These are phyloP conservation scores for Naegleria lovaniensis DNA, from an alignment of 208 protist species.

Conservation along the genomic window DNA sequence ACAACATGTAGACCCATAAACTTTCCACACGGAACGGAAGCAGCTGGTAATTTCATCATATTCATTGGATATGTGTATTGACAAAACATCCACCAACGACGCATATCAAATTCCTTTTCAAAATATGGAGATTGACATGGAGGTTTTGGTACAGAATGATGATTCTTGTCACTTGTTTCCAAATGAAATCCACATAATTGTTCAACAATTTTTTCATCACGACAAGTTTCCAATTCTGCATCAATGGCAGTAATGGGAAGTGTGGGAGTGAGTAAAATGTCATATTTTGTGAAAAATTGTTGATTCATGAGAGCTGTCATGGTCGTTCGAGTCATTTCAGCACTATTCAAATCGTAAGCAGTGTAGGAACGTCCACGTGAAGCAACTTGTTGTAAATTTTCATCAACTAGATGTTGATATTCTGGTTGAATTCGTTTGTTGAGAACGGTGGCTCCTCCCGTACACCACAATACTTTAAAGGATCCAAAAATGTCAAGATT, in stretches of 20 bases:
- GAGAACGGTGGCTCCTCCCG: neutral
- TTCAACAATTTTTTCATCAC: neutral
- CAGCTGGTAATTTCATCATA: slow-evolving; percentile 11
- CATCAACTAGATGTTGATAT: neutral
- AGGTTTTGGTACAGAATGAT: no score
- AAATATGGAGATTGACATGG: neutral
- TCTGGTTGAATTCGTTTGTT: neutral
- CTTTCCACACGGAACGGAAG: neutral
- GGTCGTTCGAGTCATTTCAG: neutral
- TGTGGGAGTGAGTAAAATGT: neutral
- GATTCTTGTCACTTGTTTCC: no score
- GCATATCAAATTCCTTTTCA: neutral
- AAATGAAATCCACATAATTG: neutral
- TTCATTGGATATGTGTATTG: slow-evolving; percentile 12
- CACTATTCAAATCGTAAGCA: neutral
- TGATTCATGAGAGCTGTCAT: neutral
- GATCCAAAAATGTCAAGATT: neutral
- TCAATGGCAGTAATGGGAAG: slow-evolving; percentile 1
- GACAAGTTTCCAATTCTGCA: neutral
- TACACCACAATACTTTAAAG: slow-evolving; percentile 15
- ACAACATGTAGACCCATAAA: slow-evolving; percentile 3
- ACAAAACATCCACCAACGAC: neutral
- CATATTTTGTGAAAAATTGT: slow-evolving; percentile 4
- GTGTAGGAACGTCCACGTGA: neutral
- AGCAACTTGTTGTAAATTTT: neutral